A percentile compares a stretch with the other conserved stretches of the same genome.
phyloP scores from a whole-genome alignment of 2,329 filamentous ascomycete genomes.

The Gremmenia infestans region DNA sequence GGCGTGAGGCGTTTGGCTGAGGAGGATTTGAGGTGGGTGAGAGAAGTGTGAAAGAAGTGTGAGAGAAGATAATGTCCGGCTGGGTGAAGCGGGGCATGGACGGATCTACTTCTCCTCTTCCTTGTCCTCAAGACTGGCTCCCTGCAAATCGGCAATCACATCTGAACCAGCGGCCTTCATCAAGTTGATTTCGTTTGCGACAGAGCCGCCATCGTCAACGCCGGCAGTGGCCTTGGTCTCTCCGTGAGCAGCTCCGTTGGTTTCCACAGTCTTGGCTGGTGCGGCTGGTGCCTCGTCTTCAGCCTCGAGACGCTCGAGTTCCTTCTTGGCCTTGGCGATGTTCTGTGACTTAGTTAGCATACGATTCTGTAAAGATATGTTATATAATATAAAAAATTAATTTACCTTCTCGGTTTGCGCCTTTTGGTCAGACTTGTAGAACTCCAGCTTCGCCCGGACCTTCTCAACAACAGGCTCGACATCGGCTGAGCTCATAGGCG shows the following conservation, averaged over 20 bases:
- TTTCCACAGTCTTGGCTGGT: constrained; percentile 39
- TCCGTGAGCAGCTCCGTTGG: constrained; percentile 48
- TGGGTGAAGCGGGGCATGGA: not conserved
- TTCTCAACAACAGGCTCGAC: constrained; percentile 78
- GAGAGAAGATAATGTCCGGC: too few species aligned
- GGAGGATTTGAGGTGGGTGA: not conserved
- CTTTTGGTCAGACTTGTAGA: constrained; percentile 89
- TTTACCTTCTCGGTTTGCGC: constrained; percentile 85
- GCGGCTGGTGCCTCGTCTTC: constrained; percentile 46
- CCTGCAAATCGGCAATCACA: constrained; percentile 54
- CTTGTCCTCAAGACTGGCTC: constrained; percentile 54
- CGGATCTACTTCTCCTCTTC: constrained; percentile 19
- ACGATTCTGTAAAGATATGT: not conserved
- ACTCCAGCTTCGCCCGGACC: constrained; percentile 82
- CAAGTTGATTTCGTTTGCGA: constrained; percentile 25
- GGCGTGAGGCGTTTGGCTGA: too few species aligned
- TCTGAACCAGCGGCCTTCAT: constrained; percentile 52
- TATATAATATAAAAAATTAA: too few species aligned
- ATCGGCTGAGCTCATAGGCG: constrained; percentile 80
- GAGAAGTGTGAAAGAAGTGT: not conserved
- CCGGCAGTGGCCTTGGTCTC: constrained; percentile 38
- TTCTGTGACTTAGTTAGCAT: constrained; percentile 57
- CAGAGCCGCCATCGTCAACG: constrained; percentile 26
- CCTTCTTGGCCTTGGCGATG: constrained; percentile 91
- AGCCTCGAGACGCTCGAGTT: constrained; percentile 84